These are phyloP conservation scores for Grammothele lineata DNA, from an alignment of 768 basidiomycete genomes.

Conservation along the genomic window DNA sequence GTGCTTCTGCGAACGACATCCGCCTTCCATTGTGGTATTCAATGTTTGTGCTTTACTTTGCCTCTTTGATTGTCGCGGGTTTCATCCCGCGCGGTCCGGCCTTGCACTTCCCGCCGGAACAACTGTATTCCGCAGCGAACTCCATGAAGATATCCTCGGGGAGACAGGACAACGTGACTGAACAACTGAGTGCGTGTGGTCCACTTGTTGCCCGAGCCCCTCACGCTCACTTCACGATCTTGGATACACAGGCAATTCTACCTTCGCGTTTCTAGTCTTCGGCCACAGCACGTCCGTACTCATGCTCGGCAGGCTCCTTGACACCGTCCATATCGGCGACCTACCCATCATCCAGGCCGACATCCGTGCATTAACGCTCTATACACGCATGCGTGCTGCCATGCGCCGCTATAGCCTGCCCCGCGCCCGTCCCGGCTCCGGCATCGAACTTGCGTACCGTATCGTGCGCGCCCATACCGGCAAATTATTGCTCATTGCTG, in stretches of 20 bases:
- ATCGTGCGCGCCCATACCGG: slow-evolving; percentile 51
- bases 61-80: slow-evolving; percentile 39
- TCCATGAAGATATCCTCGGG: slow-evolving; percentile 28
- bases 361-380: slow-evolving; percentile 65
- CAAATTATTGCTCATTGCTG: slow-evolving; percentile 37
- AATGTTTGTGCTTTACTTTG: slow-evolving; percentile 44
- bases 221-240: not conserved
- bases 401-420: slow-evolving; percentile 48
- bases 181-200: not conserved
- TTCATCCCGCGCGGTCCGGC: slow-evolving; percentile 67
- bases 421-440: slow-evolving; percentile 48
- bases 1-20: slow-evolving; percentile 26
- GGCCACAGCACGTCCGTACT: slow-evolving; percentile 85
- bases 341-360: slow-evolving; percentile 73
- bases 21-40: slow-evolving; percentile 44
- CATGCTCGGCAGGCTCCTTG: slow-evolving; percentile 70
- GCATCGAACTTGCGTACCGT: slow-evolving; percentile 59
- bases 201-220: not conserved
- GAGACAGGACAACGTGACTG: not conserved
- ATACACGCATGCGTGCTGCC: slow-evolving; percentile 54
- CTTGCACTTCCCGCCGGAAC: slow-evolving; percentile 67
- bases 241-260: slow-evolving; percentile 49
- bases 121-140: slow-evolving; percentile 71
- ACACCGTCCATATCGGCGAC: slow-evolving; percentile 80
- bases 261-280: slow-evolving; percentile 67